Base-by-base conservation (phyloP, 2,329 filamentous ascomycete species). In the Aspergillus terreus region DNA sequence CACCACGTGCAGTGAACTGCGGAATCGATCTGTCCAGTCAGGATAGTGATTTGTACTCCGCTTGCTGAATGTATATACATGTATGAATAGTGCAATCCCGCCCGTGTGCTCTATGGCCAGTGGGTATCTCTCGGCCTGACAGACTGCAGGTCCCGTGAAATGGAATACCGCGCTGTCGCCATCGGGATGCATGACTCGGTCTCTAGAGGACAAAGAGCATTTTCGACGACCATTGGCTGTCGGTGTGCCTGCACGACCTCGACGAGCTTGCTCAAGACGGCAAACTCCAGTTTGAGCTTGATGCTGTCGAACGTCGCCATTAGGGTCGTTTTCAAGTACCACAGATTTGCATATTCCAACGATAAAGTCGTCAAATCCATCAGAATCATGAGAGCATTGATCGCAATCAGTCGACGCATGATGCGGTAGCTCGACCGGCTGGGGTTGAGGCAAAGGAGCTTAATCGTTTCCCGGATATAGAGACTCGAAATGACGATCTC, bases 391-490 rank as follows among this genome's bases (percentile, higher is more conserved):
- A 74, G 49, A 1, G 73, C 58, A 53, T 80, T 79, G 21, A 76
- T 69, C 23, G 68, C 70, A 23, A 79, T 67, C 4, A 80, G 66
- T 54, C 78, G 75, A 47, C 72, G 66, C 55, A 78, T 68, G 30
- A 74, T 62, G 11, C 59, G 67, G 41, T 69, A 64, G 53, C 49
- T 68, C 35, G 63, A 56, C 1, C 53, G 57, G 14, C 60, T 62
- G 4, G 61, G 64, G 1, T 63, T 64, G 2, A 69, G 59, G 21
- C 60, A 71, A n/a, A 78, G 68, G 15, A 78, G 64, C 36, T 75
- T 76, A 33, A 79, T 66, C 2, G 79, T 81, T 49, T 80, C 76
- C 59, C 77, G 78, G 35, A 82, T 72, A 55, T 82, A 82, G 2
- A 82, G 65, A 6, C 70, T 68, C 0, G 76, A 78, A 27, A 79